phyloP scores from a whole-genome alignment of 1,284 basidiomycete genomes.

The Pascua sp. region DNA sequence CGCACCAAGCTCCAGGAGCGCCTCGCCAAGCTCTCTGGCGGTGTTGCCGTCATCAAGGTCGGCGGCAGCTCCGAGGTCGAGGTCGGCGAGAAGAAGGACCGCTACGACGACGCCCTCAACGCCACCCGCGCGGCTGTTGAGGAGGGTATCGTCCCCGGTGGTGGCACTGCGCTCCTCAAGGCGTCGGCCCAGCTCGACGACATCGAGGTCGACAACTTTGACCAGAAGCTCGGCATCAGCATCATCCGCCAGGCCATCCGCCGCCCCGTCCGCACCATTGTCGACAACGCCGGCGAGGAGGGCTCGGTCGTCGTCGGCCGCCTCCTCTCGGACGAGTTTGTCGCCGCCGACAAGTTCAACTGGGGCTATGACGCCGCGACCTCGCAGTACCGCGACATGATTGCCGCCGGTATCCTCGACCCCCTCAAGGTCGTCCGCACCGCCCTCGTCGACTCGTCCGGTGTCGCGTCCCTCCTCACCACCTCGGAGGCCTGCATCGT shows the following conservation, averaged over 20 bases:
- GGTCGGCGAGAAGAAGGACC: slow-evolving; percentile 98
- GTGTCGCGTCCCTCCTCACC: slow-evolving; percentile 84
- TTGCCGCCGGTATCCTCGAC: slow-evolving; percentile 88
- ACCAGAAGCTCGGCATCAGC: slow-evolving; percentile 92
- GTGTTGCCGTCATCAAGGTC: slow-evolving; percentile 98
- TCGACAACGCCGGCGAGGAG: slow-evolving; percentile 94
- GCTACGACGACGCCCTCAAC: slow-evolving; percentile 96
- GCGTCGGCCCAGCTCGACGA: slow-evolving; percentile 76
- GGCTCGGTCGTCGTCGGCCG: slow-evolving; percentile 88
- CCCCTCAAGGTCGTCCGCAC: slow-evolving; percentile 89
- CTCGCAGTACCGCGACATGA: slow-evolving; percentile 92
- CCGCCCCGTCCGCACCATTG: slow-evolving; percentile 80
- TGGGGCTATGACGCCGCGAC: slow-evolving; percentile 89
- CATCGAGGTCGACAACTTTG: slow-evolving; percentile 86
- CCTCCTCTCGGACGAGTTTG: slow-evolving; percentile 55
- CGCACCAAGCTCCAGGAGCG: slow-evolving; percentile 94
- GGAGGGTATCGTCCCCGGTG: slow-evolving; percentile 95
- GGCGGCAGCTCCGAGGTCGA: slow-evolving; percentile 92
- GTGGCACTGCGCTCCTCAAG: slow-evolving; percentile 77
- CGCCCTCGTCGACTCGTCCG: slow-evolving; percentile 77
- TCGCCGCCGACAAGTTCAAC: slow-evolving; percentile 59
- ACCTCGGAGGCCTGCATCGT: slow-evolving; percentile 92
- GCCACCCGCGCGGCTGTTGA: slow-evolving; percentile 97
- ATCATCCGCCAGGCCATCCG: slow-evolving; percentile 88
- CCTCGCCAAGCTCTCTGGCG: slow-evolving; percentile 89